Evolutionary conservation across 345 rosid species (phyloP).

Genomic region (Triadica sebifera): DNA sequence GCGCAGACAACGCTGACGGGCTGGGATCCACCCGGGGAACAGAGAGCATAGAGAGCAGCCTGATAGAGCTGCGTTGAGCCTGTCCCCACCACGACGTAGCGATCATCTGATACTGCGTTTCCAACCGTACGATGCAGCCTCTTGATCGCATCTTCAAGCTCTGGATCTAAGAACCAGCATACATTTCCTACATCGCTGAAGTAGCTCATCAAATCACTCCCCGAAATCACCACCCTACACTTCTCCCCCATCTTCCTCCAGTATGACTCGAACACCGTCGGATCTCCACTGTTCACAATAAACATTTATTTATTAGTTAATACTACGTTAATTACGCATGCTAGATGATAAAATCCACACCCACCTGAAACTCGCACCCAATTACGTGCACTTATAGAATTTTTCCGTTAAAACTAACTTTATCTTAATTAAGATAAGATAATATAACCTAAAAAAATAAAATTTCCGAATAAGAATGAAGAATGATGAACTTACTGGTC

Average conservation of each 20-base stretch:
- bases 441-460: not conserved
- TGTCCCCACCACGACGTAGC: constrained; percentile 67
- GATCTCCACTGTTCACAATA: constrained; percentile 69
- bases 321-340: not conserved
- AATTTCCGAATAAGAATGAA: no score
- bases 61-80: constrained; percentile 81
- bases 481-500: constrained; percentile 31
- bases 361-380: not conserved
- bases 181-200: constrained; percentile 49
- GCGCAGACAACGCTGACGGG: constrained; percentile 80
- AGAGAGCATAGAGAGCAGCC: constrained; percentile 75
- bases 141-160: constrained; percentile 58
- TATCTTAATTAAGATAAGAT: not conserved
- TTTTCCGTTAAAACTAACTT: not conserved
- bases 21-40: constrained; percentile 38
- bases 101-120: constrained; percentile 55
- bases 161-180: constrained; percentile 82
- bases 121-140: constrained; percentile 56
- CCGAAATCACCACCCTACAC: constrained; percentile 59
- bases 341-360: not conserved
- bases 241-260: constrained; percentile 66
- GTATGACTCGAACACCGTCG: constrained; percentile 66
- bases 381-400: not conserved
- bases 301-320: no score
- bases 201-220: constrained; percentile 79